These are phyloP conservation scores for Avicennia marina DNA, from an alignment of 257 asterid genomes.

Conservation along the genomic window DNA sequence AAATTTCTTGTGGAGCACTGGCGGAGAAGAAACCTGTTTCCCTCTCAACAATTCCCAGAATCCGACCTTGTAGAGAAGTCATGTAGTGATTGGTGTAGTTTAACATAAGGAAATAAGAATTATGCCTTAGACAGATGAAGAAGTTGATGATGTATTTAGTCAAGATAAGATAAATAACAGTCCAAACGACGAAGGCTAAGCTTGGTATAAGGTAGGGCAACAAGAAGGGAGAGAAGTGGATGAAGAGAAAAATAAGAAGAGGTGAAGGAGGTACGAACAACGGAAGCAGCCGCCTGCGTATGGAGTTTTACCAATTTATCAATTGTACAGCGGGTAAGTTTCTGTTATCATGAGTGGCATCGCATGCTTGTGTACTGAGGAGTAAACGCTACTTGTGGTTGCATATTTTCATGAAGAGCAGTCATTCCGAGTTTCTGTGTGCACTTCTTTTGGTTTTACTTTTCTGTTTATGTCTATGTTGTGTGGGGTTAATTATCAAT, in stretches of 20 bases:
- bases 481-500: no score
- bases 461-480: no score
- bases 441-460: no score
- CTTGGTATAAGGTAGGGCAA: constrained; percentile 16
- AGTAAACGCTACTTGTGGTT: no score
- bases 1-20: constrained; percentile 82
- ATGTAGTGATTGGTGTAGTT: constrained; percentile 5
- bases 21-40: constrained; percentile 81
- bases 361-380: no score
- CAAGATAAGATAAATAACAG: constrained; percentile 1
- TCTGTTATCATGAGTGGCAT: no score
- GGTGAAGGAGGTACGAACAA: no score
- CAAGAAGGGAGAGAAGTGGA: background rate
- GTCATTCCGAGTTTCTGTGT: no score
- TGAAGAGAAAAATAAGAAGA: background rate
- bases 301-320: no score
- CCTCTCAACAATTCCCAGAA: constrained; percentile 37
- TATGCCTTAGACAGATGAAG: constrained; percentile 4
- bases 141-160: background rate
- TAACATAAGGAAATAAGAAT: constrained; percentile 14
- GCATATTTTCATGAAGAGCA: no score
- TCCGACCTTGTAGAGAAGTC: constrained; percentile 18
- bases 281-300: no score
- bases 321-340: no score
- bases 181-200: background rate